Evolutionary conservation across 192 early-diverging fungal species (phyloP).

Genomic region (Entophlyctis luteolus): DNA sequence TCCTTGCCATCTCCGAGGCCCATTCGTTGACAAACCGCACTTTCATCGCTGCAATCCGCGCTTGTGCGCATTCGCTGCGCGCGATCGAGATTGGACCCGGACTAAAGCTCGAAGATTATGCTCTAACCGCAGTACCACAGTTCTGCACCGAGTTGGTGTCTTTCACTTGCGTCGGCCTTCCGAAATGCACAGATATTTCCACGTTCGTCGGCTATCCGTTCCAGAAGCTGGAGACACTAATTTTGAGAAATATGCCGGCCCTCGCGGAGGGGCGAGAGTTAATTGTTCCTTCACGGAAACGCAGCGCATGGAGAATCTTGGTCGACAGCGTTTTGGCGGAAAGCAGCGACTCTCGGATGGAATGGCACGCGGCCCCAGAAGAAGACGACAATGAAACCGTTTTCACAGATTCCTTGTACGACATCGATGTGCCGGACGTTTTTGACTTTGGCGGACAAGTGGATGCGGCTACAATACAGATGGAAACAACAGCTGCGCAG

Average conservation of each 20-base stretch:
- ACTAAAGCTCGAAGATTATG: conserved; percentile 1
- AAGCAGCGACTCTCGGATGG: background rate
- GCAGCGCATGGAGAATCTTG: background rate
- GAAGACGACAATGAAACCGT: background rate
- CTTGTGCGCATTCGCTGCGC: background rate
- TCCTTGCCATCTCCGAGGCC: background rate
- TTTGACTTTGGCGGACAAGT: conserved; percentile 1
- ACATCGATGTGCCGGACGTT: background rate
- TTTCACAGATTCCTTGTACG: background rate
- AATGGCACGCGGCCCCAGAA: too few species aligned
- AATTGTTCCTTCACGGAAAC: background rate
- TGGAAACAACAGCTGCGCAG: background rate
- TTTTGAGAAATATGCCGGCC: background rate
- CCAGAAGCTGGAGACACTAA: background rate
- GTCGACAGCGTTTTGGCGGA: background rate
- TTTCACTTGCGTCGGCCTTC: conserved; percentile 6
- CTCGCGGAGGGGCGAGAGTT: background rate
- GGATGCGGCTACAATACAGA: background rate
- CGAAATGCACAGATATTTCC: background rate
- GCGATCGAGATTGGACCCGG: conserved; percentile 12
- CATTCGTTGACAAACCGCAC: conserved; percentile 3
- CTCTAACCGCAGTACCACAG: background rate
- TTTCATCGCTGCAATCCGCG: conserved; percentile 7
- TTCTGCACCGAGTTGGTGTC: background rate
- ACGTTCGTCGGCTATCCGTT: conserved; percentile 1